Evolutionary conservation across 2,329 filamentous ascomycete species (phyloP), one percentile per base, ranked within the genome.

Genomic region (Tolypocladium tropicale): DNA sequence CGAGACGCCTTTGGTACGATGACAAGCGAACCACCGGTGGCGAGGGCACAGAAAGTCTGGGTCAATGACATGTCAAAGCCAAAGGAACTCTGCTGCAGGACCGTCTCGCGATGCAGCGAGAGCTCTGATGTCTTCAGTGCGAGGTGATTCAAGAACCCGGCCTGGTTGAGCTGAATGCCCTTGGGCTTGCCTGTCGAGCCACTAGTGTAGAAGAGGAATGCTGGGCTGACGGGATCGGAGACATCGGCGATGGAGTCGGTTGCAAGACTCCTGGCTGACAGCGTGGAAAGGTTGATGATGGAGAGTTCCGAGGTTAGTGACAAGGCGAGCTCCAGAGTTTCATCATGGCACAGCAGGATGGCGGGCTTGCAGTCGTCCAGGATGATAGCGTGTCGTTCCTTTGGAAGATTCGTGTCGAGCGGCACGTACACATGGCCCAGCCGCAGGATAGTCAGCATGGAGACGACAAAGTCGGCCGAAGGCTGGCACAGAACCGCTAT

Each of bases 61-160:
- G 59, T 59, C 1, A 76, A 43, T 0, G 73, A 72, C 56, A 75
- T 61, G 54, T 78, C 74, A 59, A 78, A 78, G 11, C 65, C 66
- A 32, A 64, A 67, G 0, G 74, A 64, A 18, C 65, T 73, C 56
- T 76, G 72, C 53, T 75, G 72, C 1, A 76, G 63, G 0, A 71
- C 64, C 0, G 58, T 60, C 25, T 69, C 69, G 2, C 59, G 57
- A 0, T 60, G 59, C 0, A 69, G 53, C 0, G 57, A 56, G n/a
- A 59, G 55, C 6, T 58, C 59, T 12, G 56, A 50, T 4, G 52
- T 59, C 2, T 58, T 62, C 16, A 59, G 60, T 33, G 67, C 68
- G 3, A 68, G 54, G 25, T 64, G 60, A 56, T 70, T 70, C 3
- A 59, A 41, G 3, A 75, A 56, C 23, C 59, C 64, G 4, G 49